Evolutionary conservation across 1,139 yeast genomes (phyloP).

Genomic region (Zygoascus meyerae): DNA sequence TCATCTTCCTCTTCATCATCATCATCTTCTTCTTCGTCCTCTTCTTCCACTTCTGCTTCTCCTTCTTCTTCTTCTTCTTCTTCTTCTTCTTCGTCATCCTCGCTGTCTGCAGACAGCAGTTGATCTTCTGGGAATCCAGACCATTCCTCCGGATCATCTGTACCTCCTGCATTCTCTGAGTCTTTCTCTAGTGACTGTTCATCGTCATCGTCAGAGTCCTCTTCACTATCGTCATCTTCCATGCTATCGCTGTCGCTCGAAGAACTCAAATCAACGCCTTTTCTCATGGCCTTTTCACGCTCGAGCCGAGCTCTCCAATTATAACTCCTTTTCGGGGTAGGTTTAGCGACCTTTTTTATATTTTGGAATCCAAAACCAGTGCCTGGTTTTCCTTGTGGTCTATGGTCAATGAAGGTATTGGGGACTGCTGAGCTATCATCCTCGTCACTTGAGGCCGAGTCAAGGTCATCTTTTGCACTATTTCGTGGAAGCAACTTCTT

Average conservation of each 20-base stretch:
- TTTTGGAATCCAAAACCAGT: conserved; percentile 56
- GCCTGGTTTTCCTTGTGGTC: conserved; percentile 62
- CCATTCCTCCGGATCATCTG: conserved; percentile 19
- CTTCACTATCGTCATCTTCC: conserved; percentile 11
- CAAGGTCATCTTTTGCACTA: conserved; percentile 18
- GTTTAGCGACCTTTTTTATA: conserved; percentile 41
- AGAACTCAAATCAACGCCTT: conserved; percentile 12
- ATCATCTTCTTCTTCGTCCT: conserved; percentile 10
- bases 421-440: conserved; percentile 20
- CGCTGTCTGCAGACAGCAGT: conserved; percentile 15
- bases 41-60: conserved; percentile 21
- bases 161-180: conserved; percentile 22
- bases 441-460: conserved; percentile 11
- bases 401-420: conserved; percentile 63
- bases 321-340: conserved; percentile 41
- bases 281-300: conserved; percentile 37
- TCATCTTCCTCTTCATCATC: conserved; percentile 12
- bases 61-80: conserved; percentile 20
- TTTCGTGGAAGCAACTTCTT: conserved; percentile 18
- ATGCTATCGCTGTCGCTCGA: conserved; percentile 18
- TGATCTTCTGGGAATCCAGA: conserved; percentile 12
- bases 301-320: conserved; percentile 56
- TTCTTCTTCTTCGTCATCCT: conserved; percentile 13
- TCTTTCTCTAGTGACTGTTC: conserved; percentile 8
- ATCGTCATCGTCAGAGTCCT: conserved; percentile 19